Percentiles rank a stretch among this genome's conserved stretches.
Conservation (phyloP, 179 eudicot species). For the Silene coronaria region DNA sequence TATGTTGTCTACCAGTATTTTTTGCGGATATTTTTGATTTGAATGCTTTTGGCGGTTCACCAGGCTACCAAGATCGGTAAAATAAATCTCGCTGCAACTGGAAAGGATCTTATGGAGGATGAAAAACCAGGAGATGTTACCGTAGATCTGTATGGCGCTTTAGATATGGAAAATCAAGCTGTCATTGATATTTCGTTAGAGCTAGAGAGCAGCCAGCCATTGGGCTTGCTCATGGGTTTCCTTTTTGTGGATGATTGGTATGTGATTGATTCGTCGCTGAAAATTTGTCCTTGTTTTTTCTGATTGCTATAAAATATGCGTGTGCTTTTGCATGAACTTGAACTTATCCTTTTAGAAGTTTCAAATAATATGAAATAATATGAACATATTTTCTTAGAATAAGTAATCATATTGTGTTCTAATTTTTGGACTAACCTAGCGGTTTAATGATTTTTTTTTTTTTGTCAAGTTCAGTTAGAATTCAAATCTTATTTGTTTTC, state of each 20-base stretch:
- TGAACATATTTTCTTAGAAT: not conserved
- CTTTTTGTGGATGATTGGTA: slow-evolving; percentile 96
- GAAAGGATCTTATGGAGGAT: slow-evolving; percentile 99
- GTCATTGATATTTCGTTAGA: slow-evolving; percentile 58
- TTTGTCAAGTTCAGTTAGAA: not conserved
- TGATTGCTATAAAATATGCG: not conserved
- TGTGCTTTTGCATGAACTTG: not conserved
- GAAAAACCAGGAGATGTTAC: slow-evolving; percentile 97
- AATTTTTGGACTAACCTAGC: not conserved
- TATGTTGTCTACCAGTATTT: not conserved
- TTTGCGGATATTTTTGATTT: slow-evolving; percentile 2
- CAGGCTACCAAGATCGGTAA: slow-evolving; percentile 98
- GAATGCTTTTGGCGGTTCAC: slow-evolving; percentile 2
- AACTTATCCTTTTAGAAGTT: not conserved
- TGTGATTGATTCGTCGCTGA: slow-evolving; percentile 14
- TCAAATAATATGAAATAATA: not conserved
- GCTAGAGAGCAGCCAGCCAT: slow-evolving; percentile 72
- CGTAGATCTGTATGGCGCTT: slow-evolving; percentile 77
- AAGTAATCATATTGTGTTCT: not conserved
- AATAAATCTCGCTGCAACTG: slow-evolving; percentile 97
- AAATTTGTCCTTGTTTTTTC: not conserved
- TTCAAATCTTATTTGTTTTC: not conserved
- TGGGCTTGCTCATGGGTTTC: slow-evolving; percentile 88
- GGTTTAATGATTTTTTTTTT: too few species aligned
- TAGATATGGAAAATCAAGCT: slow-evolving; percentile 81